Base-by-base conservation (phyloP, 106 monocot species). In the Platanthera zijinensis region DNA sequence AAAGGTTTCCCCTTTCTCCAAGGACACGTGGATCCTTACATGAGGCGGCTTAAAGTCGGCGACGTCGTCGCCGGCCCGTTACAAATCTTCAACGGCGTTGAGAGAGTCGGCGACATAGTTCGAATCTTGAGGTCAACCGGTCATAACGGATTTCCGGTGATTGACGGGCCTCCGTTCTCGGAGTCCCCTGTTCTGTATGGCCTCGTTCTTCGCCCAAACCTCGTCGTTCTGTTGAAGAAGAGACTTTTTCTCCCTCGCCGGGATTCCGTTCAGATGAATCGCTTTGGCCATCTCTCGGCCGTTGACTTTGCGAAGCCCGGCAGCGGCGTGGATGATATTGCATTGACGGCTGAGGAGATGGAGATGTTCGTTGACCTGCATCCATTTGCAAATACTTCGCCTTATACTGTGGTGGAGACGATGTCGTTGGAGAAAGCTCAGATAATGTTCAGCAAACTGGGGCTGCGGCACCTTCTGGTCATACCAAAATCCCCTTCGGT, bases 1-100 rank as follows among this genome's bases (percentile, higher is more conserved):
- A 88, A 88, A 72, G 85, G 85, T 9, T 78, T 88, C 25, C 85
- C 88, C 49, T 83, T 80, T 80, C 82, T 88, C 32, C 83, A 88
- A 30, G 62, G 74, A 28, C 75, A 80, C 73, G 82, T 83, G 14
- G 80, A 88, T 71, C 85, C 88, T 8, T 88, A 80, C 80, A 83
- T 88, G 88, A 77, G 83, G 51, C 79, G 83, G 75, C 80, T 88
- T 52, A 81, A 78, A 2, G 83, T 83, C 48, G 66, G 83, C 68
- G 88, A 88, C 71, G 83, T 88, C 39, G 80, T 88, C 11, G 71
- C 83, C 6, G 88, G 85, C 5, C 88, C 88, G 14, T 75, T 88
- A 39, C 68, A 80, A n/a, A 76, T 51, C 54, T 85, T 85, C 45
- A 83, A 83, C 72, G 85, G 88, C 13, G 75, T 88, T 0, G 88